Evolutionary conservation across 306 rosid species (phyloP).

Genomic region (Acmispon strigosus): DNA sequence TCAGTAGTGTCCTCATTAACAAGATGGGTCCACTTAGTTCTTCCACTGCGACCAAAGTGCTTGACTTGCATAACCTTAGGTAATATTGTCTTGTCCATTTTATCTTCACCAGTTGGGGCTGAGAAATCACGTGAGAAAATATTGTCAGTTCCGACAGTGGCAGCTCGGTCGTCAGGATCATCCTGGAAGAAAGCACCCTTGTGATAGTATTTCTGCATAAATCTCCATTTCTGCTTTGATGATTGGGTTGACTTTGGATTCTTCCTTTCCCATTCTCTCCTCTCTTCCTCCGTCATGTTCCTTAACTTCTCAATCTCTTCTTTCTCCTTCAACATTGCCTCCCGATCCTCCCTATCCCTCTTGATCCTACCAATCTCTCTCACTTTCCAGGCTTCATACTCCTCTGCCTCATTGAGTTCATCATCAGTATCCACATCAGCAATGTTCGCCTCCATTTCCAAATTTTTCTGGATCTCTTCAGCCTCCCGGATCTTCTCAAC

Average conservation of each 20-base stretch:
- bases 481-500: constrained; percentile 94
- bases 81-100: constrained; percentile 88
- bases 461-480: constrained; percentile 72
- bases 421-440: constrained; percentile 97
- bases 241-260: constrained; percentile 59
- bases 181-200: constrained; percentile 94
- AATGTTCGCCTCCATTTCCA: constrained; percentile 82
- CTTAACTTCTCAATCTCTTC: constrained; percentile 89
- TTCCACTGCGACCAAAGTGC: constrained; percentile 98
- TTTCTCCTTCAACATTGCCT: constrained; percentile 74
- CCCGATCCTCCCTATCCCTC: constrained; percentile 86
- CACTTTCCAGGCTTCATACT: constrained; percentile 93
- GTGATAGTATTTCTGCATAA: constrained; percentile 97
- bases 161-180: constrained; percentile 46
- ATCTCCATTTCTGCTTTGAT: constrained; percentile 81
- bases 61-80: constrained; percentile 99
- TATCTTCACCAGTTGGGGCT: constrained; percentile 96
- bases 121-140: constrained; percentile 82
- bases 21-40: constrained; percentile 98
- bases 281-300: constrained; percentile 97
- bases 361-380: constrained; percentile 92
- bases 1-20: constrained; percentile 96
- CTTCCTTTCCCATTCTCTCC: constrained; percentile 98
- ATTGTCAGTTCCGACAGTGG: constrained; percentile 45
- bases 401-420: constrained; percentile 89